Percentiles rank a stretch among this genome's conserved stretches.
Conservation (phyloP, 805 yeast genomes). For the Candida yuanshanica region DNA sequence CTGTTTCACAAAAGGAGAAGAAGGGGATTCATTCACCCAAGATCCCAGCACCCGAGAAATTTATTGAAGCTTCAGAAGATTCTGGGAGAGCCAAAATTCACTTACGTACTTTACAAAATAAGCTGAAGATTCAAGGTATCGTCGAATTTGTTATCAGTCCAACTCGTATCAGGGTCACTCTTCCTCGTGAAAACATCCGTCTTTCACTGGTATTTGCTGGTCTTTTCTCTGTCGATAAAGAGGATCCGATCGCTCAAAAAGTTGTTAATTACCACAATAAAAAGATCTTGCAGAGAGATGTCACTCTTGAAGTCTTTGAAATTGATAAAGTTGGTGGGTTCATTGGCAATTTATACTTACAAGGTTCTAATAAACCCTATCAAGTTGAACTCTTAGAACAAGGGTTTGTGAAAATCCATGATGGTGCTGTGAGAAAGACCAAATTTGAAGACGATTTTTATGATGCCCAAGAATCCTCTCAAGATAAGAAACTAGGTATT, state of each 20-base stretch:
- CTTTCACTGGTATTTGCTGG: conserved; percentile 76
- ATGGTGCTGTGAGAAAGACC: conserved; percentile 54
- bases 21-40: conserved; percentile 59
- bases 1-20: conserved; percentile 47
- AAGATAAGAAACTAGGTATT: conserved; percentile 47
- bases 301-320: conserved; percentile 60
- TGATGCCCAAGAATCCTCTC: conserved; percentile 61
- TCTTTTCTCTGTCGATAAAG: conserved; percentile 38
- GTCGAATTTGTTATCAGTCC: conserved; percentile 71
- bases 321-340: conserved; percentile 79
- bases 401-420: conserved; percentile 65
- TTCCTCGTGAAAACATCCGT: conserved; percentile 68
- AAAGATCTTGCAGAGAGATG: conserved; percentile 64
- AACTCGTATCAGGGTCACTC: conserved; percentile 56
- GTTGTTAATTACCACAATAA: conserved; percentile 51
- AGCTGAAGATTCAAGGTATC: conserved; percentile 57
- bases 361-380: conserved; percentile 46
- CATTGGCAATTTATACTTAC: conserved; percentile 60
- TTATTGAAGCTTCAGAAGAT: conserved; percentile 77
- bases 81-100: conserved; percentile 68
- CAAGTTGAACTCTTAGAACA: conserved; percentile 51
- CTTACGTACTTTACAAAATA: conserved; percentile 61
- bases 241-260: conserved; percentile 34
- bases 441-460: conserved; percentile 47
- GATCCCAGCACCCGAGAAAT: conserved; percentile 49